Base-by-base conservation (phyloP, 2,329 filamentous ascomycete genomes). In the Epichloe sp. region DNA sequence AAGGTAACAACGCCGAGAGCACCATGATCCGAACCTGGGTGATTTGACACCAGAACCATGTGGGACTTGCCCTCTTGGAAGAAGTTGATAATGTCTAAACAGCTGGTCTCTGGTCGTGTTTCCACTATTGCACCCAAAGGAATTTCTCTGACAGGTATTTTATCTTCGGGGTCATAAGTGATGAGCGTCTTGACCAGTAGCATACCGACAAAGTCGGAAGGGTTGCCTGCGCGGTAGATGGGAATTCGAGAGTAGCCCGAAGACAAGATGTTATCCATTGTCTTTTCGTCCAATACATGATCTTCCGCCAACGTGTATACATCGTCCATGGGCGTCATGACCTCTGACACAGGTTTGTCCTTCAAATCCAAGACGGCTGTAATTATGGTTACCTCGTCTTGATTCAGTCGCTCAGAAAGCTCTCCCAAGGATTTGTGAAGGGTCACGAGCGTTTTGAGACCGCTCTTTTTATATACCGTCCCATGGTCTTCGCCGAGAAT, bases 1-100 rank as follows among this genome's bases (percentile, higher is more conserved):
- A 98, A 72, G 0, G 93, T 98, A 15, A 98, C 88, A 3, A 98
- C 93, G 51, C 93, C 93, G 12, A 95, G 73, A 5, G 90, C 89
- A 44, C 93, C 93, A 60, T 86, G 83, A 61, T 95, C 84, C 57
- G 94, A 88, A n/a, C 91, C 90, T 1, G 93, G 93, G 35, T 69
- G 76, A 61, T 95, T 87, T 0, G 91, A 96, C 8, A 97, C 93
- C 31, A 98, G 74, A 0, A 97, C 91, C 90, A 98, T 95, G 67
- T 98, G 93, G 1, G 90, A 95, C 67, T 98, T 98, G 60, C 93
- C 93, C 72, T 98, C 93, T 68, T 98, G 93, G 73, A 98, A 98
- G 69, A 96, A 98, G 71, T 98, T 98, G 70, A 98, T 88, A 61
- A 98, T 97, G 66, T 98, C 93, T 51, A 98, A 71, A 65, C 93